Evolutionary conservation across 2,329 filamentous ascomycete species (phyloP).

Genomic region (Epichloe aotearoae): DNA sequence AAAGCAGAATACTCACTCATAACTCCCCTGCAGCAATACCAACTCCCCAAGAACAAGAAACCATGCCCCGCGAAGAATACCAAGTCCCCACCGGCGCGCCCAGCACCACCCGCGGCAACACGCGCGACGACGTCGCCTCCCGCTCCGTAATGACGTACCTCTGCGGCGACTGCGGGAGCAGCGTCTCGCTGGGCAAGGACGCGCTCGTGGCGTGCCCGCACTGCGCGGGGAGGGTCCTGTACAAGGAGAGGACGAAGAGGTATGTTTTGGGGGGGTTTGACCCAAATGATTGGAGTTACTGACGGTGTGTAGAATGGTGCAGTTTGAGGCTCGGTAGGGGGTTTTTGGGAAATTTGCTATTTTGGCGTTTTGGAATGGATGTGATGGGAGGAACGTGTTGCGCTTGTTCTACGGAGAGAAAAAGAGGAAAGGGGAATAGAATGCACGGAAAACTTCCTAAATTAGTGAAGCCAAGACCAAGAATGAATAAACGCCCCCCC

Average conservation of each 20-base stretch:
- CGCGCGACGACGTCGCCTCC: conserved; percentile 25
- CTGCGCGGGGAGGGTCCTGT: conserved; percentile 88
- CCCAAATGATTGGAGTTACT: background rate
- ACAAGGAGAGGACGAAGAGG: conserved; percentile 97
- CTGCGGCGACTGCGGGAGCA: conserved; percentile 31
- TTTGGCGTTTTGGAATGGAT: too few species aligned
- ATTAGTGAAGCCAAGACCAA: too few species aligned
- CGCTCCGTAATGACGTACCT: conserved; percentile 26
- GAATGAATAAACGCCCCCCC: too few species aligned
- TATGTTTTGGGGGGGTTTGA: conserved; percentile 31
- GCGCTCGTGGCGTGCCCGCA: conserved; percentile 36
- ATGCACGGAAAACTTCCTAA: too few species aligned
- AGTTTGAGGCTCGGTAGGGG: conserved; percentile 78
- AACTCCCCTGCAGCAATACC: too few species aligned
- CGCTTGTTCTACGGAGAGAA: too few species aligned
- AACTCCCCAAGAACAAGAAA: too few species aligned
- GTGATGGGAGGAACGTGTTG: too few species aligned
- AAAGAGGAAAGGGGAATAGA: too few species aligned
- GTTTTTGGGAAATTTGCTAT: too few species aligned
- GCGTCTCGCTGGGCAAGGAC: conserved; percentile 27
- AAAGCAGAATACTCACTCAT: too few species aligned
- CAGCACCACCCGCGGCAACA: conserved; percentile 26
- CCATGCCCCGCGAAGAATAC: conserved; percentile 63
- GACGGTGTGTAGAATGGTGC: conserved; percentile 67
- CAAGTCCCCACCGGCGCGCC: conserved; percentile 49